A percentile compares a stretch with the other conserved stretches of the same genome.
phyloP scores from a whole-genome alignment of 768 basidiomycete genomes.

The Cystobasidium ongulense region DNA sequence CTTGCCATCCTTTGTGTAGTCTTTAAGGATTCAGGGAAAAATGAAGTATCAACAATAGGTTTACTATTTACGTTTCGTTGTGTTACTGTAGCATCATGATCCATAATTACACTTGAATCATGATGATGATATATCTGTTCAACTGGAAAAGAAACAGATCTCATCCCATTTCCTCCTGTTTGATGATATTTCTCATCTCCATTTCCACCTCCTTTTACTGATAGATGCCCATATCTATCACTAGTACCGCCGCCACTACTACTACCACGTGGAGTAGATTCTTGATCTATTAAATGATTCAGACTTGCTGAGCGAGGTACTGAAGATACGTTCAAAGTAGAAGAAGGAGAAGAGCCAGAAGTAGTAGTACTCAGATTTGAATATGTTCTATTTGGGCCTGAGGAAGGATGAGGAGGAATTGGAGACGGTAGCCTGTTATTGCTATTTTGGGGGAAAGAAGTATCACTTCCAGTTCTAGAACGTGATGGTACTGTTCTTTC shows the following conservation, averaged over 20 bases:
- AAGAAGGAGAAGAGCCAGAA: not conserved
- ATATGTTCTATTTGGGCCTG: not conserved
- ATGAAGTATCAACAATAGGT: constrained; percentile 18
- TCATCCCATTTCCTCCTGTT: not conserved
- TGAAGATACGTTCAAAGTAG: not conserved
- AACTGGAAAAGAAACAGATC: not conserved
- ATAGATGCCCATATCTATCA: not conserved
- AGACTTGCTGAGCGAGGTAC: not conserved
- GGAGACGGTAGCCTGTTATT: not conserved
- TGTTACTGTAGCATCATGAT: constrained; percentile 16
- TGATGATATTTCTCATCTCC: too few relatives aligned
- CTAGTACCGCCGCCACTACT: too few relatives aligned
- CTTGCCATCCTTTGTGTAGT: too few relatives aligned
- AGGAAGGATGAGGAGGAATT: too few relatives aligned
- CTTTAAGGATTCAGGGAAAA: not conserved
- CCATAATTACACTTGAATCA: not conserved
- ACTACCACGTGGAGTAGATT: too few relatives aligned
- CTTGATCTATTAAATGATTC: not conserved
- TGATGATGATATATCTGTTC: not conserved
- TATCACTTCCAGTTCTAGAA: not conserved
- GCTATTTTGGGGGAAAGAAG: not conserved
- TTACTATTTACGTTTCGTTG: not conserved
- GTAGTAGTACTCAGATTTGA: not conserved
- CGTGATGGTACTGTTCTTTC: not conserved
- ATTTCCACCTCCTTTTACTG: not conserved